Evolutionary conservation across 176 grass and related monocot genomes (phyloP).

Genomic region (Carex pumila): DNA sequence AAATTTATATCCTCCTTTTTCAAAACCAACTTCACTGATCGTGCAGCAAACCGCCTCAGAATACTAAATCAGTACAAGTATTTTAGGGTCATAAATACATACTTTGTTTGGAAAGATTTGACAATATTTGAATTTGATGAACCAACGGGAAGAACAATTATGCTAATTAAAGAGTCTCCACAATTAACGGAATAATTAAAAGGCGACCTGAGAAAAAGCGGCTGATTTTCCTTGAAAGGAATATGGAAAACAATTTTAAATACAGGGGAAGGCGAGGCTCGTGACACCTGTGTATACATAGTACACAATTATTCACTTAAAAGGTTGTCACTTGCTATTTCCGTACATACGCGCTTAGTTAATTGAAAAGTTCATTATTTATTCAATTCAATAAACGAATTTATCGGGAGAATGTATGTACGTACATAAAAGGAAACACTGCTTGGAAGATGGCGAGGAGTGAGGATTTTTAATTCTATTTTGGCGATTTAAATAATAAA

Average conservation of each 20-base stretch:
- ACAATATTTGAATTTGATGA: not conserved
- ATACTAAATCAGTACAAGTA: not conserved
- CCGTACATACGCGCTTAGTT: not conserved
- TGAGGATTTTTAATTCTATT: not conserved
- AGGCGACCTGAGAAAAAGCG: not conserved
- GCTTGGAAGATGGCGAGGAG: not conserved
- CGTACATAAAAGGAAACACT: not conserved
- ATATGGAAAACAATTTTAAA: not conserved
- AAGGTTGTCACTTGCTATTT: conserved; percentile 9
- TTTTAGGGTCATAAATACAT: conserved; percentile 4
- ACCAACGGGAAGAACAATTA: not conserved
- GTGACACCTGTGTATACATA: not conserved
- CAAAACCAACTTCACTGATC: not conserved
- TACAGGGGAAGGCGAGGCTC: not conserved
- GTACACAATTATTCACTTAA: not conserved
- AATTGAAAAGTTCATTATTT: not conserved
- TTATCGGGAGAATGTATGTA: not conserved
- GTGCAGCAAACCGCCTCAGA: not conserved
- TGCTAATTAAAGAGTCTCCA: not conserved
- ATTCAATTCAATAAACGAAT: not conserved
- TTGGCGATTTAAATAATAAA: not conserved
- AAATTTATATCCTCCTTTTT: not conserved
- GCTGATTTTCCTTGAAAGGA: not conserved
- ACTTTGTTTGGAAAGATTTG: not conserved
- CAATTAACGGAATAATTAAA: conserved; percentile 19